Percentiles rank a stretch among this genome's conserved stretches.
These are phyloP conservation scores for Parastagonospora nodorum DNA, from an alignment of 2,329 filamentous ascomycete genomes.

Conservation along the genomic window DNA sequence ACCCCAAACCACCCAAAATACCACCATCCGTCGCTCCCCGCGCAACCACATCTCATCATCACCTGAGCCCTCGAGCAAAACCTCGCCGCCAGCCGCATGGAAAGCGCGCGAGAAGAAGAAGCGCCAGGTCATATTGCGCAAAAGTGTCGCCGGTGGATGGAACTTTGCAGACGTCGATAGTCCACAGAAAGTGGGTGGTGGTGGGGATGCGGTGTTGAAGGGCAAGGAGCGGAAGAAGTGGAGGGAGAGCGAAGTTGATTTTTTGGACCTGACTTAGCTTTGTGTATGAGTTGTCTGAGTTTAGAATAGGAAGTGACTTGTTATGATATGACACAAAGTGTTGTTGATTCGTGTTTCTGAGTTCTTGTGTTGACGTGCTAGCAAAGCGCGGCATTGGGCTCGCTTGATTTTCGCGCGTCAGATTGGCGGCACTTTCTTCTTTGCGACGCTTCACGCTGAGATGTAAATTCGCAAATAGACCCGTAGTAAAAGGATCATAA, in stretches of 20 bases:
- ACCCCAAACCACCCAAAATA: conserved; percentile 2
- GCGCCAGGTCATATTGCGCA: conserved; percentile 34
- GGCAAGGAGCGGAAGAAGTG: conserved; percentile 37
- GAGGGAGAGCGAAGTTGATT: conserved; percentile 44
- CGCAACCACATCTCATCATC: conserved; percentile 16
- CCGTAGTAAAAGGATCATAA: no score
- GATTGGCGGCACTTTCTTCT: no score
- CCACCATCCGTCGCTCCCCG: conserved; percentile 26
- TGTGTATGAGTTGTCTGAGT: not conserved
- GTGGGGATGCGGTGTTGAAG: conserved; percentile 10
- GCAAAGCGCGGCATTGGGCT: no score
- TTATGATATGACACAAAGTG: not conserved
- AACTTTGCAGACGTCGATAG: conserved; percentile 35
- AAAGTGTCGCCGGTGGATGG: conserved; percentile 42
- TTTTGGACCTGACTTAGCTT: conserved; percentile 41
- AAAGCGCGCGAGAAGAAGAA: conserved; percentile 39
- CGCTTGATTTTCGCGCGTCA: no score
- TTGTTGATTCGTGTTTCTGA: not conserved
- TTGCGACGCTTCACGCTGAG: no score
- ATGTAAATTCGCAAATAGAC: no score
- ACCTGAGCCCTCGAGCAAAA: conserved; percentile 1
- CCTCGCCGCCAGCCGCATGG: conserved; percentile 32
- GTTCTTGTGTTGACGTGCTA: no score
- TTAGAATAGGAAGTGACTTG: not conserved
- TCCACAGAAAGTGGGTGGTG: conserved; percentile 7